A percentile compares a stretch with the other conserved stretches of the same genome.
These are phyloP conservation scores for Leptographium procerum DNA, from an alignment of 2,329 filamentous ascomycete species.

Conservation along the genomic window DNA sequence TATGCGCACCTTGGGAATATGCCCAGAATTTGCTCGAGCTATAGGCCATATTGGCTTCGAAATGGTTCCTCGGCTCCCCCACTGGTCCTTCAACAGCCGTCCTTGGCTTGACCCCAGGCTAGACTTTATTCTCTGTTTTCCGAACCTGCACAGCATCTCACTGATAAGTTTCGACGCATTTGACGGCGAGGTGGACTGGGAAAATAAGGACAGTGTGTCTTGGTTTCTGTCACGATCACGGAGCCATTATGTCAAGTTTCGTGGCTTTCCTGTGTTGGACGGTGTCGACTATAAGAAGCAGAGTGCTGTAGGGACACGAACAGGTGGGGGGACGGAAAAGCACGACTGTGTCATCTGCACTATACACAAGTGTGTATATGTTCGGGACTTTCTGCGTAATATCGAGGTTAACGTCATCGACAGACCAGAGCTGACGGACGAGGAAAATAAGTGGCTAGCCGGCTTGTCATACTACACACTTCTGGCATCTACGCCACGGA, in stretches of 20 bases:
- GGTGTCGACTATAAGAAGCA: conserved; percentile 6
- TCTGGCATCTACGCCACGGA: not conserved
- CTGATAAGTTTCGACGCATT: conserved; percentile 10
- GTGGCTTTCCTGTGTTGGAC: conserved; percentile 7
- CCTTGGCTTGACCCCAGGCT: conserved; percentile 9
- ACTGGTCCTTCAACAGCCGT: conserved; percentile 7
- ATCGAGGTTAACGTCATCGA: not conserved
- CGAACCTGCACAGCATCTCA: conserved; percentile 10
- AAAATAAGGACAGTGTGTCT: conserved; percentile 1
- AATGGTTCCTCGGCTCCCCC: conserved; percentile 11
- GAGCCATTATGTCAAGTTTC: conserved; percentile 6
- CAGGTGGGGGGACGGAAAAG: not conserved
- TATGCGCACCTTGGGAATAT: not conserved
- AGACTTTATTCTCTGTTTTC: conserved; percentile 11
- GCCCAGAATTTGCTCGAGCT: conserved; percentile 5
- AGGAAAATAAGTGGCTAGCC: conserved; percentile 6
- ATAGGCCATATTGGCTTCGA: conserved; percentile 12
- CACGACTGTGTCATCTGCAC: conserved; percentile 15
- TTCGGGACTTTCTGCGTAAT: conserved; percentile 7
- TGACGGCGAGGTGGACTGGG: conserved; percentile 10
- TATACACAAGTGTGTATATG: conserved; percentile 13
- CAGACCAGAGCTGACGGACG: not conserved
- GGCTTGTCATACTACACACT: conserved; percentile 6
- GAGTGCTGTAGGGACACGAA: conserved; percentile 1
- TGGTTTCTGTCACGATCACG: conserved; percentile 6